phyloP scores from a whole-genome alignment of 31 red algal species.

The Endocladia muricata region DNA sequence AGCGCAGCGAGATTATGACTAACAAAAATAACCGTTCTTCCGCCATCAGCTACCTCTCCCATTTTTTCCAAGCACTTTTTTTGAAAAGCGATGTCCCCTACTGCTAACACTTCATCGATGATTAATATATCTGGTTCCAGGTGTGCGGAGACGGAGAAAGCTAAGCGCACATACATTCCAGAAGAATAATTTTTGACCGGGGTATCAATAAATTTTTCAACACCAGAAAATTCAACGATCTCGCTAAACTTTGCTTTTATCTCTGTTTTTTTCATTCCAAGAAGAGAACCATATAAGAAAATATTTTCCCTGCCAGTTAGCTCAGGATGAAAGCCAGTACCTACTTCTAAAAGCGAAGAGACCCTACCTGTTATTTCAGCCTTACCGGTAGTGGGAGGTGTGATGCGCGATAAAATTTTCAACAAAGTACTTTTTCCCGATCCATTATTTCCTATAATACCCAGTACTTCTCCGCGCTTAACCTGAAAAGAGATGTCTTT shows the following conservation, averaged over 20 bases:
- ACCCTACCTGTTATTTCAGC: no score
- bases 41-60: background rate
- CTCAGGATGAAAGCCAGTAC: no score
- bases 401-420: slow-evolving; percentile 1
- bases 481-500: background rate
- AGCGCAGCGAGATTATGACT: no score
- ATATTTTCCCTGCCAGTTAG: no score
- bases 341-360: no score
- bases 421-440: background rate
- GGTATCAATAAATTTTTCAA: slow-evolving; percentile 1
- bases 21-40: background rate
- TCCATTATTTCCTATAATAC: background rate
- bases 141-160: background rate
- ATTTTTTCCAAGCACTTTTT: background rate
- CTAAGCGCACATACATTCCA: background rate
- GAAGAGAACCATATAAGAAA: no score
- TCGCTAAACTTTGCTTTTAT: background rate
- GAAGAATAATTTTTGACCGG: background rate
- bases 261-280: no score
- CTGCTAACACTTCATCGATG: slow-evolving; percentile 2
- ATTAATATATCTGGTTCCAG: background rate
- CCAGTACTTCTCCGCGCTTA: background rate
- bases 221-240: background rate
- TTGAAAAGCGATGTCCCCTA: background rate
- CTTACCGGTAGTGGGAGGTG: background rate